Conservation (phyloP, 768 basidiomycete species). For the Suillus plorans region DNA sequence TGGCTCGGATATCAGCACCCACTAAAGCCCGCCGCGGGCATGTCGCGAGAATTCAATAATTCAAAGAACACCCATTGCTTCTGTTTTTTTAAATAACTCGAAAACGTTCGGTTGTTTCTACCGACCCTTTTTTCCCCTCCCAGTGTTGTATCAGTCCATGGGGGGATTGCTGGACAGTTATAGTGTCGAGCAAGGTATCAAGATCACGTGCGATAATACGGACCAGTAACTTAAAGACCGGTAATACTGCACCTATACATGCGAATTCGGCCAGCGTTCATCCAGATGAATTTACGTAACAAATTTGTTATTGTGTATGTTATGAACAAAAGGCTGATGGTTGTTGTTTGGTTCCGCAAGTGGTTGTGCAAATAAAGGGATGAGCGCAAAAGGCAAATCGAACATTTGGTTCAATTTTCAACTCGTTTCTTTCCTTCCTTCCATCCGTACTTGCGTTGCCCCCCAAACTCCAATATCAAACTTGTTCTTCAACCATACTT, state of each 20-base stretch:
- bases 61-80: background rate
- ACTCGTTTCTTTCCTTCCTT: conserved; percentile 12
- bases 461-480: conserved; percentile 11
- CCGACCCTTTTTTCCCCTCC: background rate
- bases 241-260: too few species aligned
- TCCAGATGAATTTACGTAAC: background rate
- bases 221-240: too few species aligned
- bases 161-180: background rate
- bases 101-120: background rate
- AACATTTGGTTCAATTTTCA: conserved; percentile 33
- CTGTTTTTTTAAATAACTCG: background rate
- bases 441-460: conserved; percentile 14
- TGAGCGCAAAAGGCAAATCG: conserved; percentile 23
- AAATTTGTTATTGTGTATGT: background rate
- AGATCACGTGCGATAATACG: background rate
- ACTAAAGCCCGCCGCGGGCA: background rate
- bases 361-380: conserved; percentile 23
- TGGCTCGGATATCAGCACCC: background rate
- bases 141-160: background rate
- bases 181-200: background rate
- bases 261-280: too few species aligned
- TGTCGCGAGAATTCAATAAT: background rate
- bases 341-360: conserved; percentile 26
- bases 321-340: background rate
- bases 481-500: conserved; percentile 12